A percentile compares a stretch with the other conserved stretches of the same genome.
Evolutionary conservation across 1,284 basidiomycete genomes (phyloP).

Genomic region (Puccinia coronata): DNA sequence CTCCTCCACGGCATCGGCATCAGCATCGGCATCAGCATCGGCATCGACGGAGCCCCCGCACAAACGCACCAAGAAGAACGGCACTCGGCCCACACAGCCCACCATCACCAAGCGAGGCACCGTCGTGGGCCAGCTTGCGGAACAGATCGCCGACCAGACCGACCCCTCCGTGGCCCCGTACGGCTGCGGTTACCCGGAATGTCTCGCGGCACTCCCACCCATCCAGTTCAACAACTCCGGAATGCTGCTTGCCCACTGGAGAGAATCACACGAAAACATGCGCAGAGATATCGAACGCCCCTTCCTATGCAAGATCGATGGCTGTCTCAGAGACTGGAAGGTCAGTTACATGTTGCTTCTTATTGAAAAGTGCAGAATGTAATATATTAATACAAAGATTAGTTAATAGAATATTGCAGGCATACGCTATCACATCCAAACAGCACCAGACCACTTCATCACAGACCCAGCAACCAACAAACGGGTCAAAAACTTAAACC

Average conservation of each 20-base stretch:
- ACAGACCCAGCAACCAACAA: constrained; percentile 17
- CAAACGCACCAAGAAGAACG: constrained; percentile 13
- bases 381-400: not conserved
- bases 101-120: constrained; percentile 19
- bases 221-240: constrained; percentile 19
- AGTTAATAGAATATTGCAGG: constrained; percentile 35
- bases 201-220: not conserved
- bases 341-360: too few species aligned
- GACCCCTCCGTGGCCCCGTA: not conserved
- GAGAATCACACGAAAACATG: constrained; percentile 34
- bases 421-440: constrained; percentile 41
- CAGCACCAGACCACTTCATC: constrained; percentile 33
- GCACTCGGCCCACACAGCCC: not conserved
- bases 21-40: too few species aligned
- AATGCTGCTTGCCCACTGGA: constrained; percentile 31
- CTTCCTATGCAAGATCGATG: constrained; percentile 38
- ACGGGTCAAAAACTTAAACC: constrained; percentile 1
- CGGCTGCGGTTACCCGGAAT: constrained; percentile 30
- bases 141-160: not conserved
- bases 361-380: too few species aligned
- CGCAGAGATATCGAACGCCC: constrained; percentile 17
- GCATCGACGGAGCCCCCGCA: not conserved
- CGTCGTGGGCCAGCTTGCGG: constrained; percentile 10
- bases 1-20: too few species aligned
- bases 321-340: constrained; percentile 46